Percentiles rank a stretch among this genome's conserved stretches.
Evolutionary conservation across 305 asterid genomes (phyloP).

Genomic region (Fraxinus sp.): DNA sequence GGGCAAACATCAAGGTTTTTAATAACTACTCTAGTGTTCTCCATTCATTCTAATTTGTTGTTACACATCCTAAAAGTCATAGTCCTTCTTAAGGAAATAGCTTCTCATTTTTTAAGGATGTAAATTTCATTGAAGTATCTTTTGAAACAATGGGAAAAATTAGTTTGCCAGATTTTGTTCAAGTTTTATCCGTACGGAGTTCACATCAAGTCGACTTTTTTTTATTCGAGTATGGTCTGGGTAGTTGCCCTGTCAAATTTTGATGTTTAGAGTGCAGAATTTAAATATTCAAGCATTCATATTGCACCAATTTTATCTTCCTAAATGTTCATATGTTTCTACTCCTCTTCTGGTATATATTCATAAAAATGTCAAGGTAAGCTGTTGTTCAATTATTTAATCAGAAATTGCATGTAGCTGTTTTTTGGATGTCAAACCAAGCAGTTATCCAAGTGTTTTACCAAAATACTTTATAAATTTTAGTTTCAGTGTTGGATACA

Average conservation of each 20-base stretch:
- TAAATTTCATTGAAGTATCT: neutral
- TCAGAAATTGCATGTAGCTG: neutral
- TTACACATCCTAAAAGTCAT: neutral
- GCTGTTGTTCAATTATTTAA: neutral
- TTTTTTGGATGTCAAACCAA: neutral
- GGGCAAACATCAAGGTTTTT: slow-evolving; percentile 84
- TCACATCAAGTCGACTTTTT: neutral
- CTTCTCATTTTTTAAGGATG: neutral
- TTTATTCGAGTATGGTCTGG: neutral
- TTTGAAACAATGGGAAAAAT: neutral
- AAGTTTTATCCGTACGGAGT: neutral
- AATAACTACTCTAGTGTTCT: neutral
- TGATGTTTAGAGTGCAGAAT: neutral
- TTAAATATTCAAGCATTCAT: neutral
- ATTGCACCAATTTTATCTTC: neutral
- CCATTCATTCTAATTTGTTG: neutral
- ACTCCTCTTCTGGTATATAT: neutral
- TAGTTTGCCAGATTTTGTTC: neutral
- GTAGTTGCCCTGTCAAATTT: neutral
- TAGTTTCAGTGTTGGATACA: neutral
- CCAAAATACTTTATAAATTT: neutral
- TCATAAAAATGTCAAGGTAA: neutral
- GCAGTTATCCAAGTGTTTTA: neutral
- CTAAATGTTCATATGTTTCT: neutral
- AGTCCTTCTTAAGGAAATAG: neutral